Evolutionary conservation across 805 yeast genomes (phyloP).

Genomic region (Blastobotrys parvus): DNA sequence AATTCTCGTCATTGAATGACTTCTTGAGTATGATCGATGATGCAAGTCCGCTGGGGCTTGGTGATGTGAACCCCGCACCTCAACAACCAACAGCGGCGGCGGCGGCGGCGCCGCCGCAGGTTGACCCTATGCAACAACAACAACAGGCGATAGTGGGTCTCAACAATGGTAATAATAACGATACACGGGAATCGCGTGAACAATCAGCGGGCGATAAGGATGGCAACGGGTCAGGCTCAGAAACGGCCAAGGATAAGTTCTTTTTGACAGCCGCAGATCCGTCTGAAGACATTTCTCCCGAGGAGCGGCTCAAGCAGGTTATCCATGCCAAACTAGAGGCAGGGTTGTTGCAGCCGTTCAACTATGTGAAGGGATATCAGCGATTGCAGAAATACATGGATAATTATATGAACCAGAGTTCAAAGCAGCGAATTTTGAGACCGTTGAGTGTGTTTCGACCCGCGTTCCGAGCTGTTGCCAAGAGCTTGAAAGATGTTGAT

Average conservation of each 20-base stretch:
- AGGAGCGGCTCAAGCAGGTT: slow-evolving; percentile 85
- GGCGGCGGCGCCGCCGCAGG: background rate
- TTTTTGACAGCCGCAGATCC: slow-evolving; percentile 97
- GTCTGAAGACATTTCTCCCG: slow-evolving; percentile 87
- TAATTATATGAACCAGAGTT: slow-evolving; percentile 75
- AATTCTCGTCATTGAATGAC: slow-evolving; percentile 82
- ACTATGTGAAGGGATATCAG: slow-evolving; percentile 90
- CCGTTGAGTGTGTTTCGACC: slow-evolving; percentile 84
- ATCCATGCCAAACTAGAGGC: slow-evolving; percentile 93
- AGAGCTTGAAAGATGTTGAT: slow-evolving; percentile 84
- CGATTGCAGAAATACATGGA: slow-evolving; percentile 87
- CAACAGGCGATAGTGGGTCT: background rate
- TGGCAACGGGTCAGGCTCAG: slow-evolving; percentile 5
- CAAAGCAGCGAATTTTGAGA: slow-evolving; percentile 75
- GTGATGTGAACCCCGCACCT: background rate
- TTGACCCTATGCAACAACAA: background rate
- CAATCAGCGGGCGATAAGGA: background rate
- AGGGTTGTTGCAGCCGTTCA: slow-evolving; percentile 84
- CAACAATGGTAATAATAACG: slow-evolving; percentile 2
- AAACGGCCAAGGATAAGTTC: slow-evolving; percentile 78
- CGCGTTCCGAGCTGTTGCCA: slow-evolving; percentile 86
- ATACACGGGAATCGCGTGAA: slow-evolving; percentile 2
- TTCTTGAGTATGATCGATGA: slow-evolving; percentile 87
- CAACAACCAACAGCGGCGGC: background rate
- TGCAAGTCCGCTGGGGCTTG: slow-evolving; percentile 28